These are phyloP conservation scores for Candida sphagnicola DNA, from an alignment of 805 yeast species.

Conservation along the genomic window DNA sequence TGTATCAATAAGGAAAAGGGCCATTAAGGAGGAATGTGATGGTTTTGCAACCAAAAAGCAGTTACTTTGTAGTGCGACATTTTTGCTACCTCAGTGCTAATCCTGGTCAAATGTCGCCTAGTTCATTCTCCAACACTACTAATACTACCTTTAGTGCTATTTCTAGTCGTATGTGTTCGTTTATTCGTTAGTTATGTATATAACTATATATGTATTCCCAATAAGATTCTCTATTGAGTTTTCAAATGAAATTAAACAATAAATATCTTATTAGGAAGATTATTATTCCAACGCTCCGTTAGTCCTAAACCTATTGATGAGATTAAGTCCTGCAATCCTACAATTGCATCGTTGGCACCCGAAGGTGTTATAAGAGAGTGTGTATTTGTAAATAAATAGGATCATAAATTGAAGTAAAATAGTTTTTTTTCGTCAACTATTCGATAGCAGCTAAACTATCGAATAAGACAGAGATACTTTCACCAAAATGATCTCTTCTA, in stretches of 20 bases:
- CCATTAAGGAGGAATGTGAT: no score
- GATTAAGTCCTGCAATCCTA: constrained; percentile 1
- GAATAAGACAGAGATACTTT: constrained; percentile 87
- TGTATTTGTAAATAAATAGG: background rate
- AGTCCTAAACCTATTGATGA: background rate
- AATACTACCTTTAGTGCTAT: no score
- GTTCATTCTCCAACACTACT: no score
- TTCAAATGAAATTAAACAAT: background rate
- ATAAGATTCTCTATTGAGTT: background rate
- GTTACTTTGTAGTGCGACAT: no score
- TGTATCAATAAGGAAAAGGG: no score
- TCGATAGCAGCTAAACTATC: constrained; percentile 71
- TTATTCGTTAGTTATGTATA: no score
- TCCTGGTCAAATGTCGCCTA: background rate
- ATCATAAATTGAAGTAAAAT: background rate
- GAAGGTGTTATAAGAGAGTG: background rate
- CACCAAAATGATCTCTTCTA: constrained; percentile 98
- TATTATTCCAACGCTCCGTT: constrained; percentile 1
- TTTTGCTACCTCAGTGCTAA: no score
- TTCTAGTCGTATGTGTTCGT: no score
- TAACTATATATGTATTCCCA: background rate
- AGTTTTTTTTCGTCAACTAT: constrained; percentile 11
- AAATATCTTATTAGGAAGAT: background rate
- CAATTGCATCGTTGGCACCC: constrained; percentile 1
- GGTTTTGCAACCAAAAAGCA: no score